These are phyloP conservation scores for Sophora flavescens DNA, from an alignment of 306 rosid species.

Conservation along the genomic window DNA sequence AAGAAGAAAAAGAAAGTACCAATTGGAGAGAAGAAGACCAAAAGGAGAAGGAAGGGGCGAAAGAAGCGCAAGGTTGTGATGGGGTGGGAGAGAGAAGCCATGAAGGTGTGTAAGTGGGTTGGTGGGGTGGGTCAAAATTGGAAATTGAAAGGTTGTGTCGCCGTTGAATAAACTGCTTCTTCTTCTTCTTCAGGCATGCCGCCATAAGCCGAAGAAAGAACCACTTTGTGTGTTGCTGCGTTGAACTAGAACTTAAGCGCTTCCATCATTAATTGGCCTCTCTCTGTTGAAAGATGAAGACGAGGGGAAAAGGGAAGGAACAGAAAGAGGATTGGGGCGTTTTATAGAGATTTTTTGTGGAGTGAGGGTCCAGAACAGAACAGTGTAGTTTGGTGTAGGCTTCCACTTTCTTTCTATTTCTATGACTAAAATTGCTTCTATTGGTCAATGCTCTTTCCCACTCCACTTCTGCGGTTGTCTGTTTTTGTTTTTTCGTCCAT, in stretches of 20 bases:
- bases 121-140: constrained; percentile 48
- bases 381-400: neutral
- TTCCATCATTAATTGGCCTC: neutral
- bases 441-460: constrained; percentile 39
- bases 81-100: neutral
- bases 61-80: constrained; percentile 48
- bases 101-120: constrained; percentile 43
- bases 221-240: constrained; percentile 22
- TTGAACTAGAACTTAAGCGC: constrained; percentile 37
- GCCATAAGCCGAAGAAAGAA: constrained; percentile 69
- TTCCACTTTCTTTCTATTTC: neutral
- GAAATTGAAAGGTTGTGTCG: constrained; percentile 30
- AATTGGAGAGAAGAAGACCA: constrained; percentile 59
- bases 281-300: too few relatives aligned
- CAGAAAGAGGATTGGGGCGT: neutral
- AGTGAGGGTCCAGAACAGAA: too few relatives aligned
- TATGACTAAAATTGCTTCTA: neutral
- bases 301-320: constrained; percentile 26
- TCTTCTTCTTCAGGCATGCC: constrained; percentile 73
- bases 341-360: neutral
- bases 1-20: constrained; percentile 63
- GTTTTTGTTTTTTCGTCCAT: too few relatives aligned
- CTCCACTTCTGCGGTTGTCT: neutral
- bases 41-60: constrained; percentile 46
- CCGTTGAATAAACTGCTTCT: constrained; percentile 47